A percentile compares a stretch with the other conserved stretches of the same genome.
phyloP scores from a whole-genome alignment of 2,329 filamentous ascomycete species.

The Chalara sp. region DNA sequence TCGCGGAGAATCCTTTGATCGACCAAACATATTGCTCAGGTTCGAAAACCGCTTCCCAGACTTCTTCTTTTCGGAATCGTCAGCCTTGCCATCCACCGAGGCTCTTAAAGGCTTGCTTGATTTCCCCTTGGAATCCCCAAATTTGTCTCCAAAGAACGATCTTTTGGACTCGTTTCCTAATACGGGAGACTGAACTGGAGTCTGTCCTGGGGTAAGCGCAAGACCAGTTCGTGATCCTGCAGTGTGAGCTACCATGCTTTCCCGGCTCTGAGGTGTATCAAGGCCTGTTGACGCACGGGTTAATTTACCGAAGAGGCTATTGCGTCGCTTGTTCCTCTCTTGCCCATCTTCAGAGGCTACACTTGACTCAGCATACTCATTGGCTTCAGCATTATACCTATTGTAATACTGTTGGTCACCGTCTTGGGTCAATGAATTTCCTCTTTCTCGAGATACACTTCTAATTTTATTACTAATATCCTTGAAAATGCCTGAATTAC shows the following conservation, averaged over 20 bases:
- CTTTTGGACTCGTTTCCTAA: conserved; percentile 31
- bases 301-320: conserved; percentile 31
- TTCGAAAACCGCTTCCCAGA: conserved; percentile 38
- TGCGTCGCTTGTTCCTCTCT: conserved; percentile 32
- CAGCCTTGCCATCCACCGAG: conserved; percentile 12
- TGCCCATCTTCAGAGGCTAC: conserved; percentile 32
- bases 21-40: conserved; percentile 19
- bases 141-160: conserved; percentile 30
- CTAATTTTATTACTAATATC: conserved; percentile 40
- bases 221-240: conserved; percentile 24
- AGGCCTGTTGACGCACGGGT: conserved; percentile 17
- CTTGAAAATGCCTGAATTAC: conserved; percentile 42
- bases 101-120: conserved; percentile 20
- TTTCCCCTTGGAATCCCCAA: conserved; percentile 17
- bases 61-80: conserved; percentile 26
- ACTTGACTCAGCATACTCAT: conserved; percentile 37
- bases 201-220: conserved; percentile 11
- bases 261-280: conserved; percentile 24
- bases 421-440: conserved; percentile 13
- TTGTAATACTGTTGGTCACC: conserved; percentile 6
- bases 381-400: conserved; percentile 15
- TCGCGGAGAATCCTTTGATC: conserved; percentile 7
- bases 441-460: conserved; percentile 20
- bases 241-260: conserved; percentile 24
- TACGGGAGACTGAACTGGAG: conserved; percentile 12